A percentile compares a stretch with the other conserved stretches of the same genome.
phyloP scores from a whole-genome alignment of 306 rosid species.

The Sechiopsis laciniata region DNA sequence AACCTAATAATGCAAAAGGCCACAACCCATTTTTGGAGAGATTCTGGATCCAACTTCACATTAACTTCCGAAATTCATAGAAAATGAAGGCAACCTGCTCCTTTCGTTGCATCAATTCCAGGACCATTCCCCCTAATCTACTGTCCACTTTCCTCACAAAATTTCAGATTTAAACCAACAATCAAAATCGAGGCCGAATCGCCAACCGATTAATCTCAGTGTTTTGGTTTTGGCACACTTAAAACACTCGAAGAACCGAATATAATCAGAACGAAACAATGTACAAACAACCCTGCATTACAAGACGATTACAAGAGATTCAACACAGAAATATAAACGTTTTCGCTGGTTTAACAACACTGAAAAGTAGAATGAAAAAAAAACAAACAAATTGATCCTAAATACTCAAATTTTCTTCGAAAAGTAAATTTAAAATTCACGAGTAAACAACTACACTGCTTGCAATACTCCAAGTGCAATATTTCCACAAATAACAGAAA shows the following conservation, averaged over 20 bases:
- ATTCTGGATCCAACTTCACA: too few relatives aligned
- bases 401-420: neutral
- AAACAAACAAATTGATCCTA: constrained; percentile 5
- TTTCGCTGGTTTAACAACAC: constrained; percentile 23
- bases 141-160: constrained; percentile 31
- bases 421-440: neutral
- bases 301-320: neutral
- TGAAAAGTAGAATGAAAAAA: constrained; percentile 20
- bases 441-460: neutral
- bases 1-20: too few relatives aligned
- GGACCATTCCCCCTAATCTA: constrained; percentile 32
- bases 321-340: neutral
- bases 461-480: neutral
- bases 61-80: too few relatives aligned
- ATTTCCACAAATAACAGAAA: neutral
- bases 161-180: constrained; percentile 28
- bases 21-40: too few relatives aligned
- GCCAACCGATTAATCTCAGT: neutral
- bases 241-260: neutral
- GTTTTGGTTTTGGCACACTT: constrained; percentile 27
- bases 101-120: too few relatives aligned
- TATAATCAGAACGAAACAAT: neutral
- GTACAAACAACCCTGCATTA: neutral
- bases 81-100: too few relatives aligned
- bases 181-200: constrained; percentile 21